Base-by-base conservation (phyloP, 106 monocot species). In the Alisma plantagoaquatica region DNA sequence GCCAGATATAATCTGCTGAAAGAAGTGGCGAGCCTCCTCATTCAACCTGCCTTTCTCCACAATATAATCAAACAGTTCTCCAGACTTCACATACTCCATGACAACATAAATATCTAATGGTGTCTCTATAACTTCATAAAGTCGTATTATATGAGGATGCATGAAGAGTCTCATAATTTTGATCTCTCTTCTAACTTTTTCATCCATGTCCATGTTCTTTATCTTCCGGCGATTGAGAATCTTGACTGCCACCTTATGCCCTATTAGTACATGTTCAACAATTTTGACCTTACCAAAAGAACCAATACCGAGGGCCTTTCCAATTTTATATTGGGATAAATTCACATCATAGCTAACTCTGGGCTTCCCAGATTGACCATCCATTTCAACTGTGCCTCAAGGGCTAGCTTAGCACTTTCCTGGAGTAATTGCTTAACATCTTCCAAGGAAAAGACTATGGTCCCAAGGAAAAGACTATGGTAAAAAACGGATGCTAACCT, bases 241-340 rank as follows among this genome's bases (percentile, higher is more conserved):
- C 48, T 67, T 67, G 29, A 67, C 43, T 10, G 66, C 66, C 27
- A 67, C 66, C 25, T 67, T 67, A 23, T 67, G 57, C 27, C 66
- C 57, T 57, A 57, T 57, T 15, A 56, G 31, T 41, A 22, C 49
- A 67, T 67, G 66, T 27, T 67, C 66, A 10, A 57, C 66, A 17
- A 67, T 41, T 67, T 67, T 67, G 26, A 67, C 66, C 35, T 67
- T 67, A 14, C 66, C 57, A 56, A 67, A 67, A 23, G 66, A 67
- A 56, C 66, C 66, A 57, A 67, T 67, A 10, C 66, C 66, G 20
- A 67, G 66, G 9, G 66, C 57, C 45, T 67, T 67, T 9, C 66
- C 66, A 46, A 67, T 56, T 35, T 56, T 67, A 49, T 67, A 67
- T 19, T 67, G 56, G n/a, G 46, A 38, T 30, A 57, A 53, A 21